A percentile compares a stretch with the other conserved stretches of the same genome.
These are phyloP conservation scores for Bjerkandera adusta DNA, from an alignment of 1,284 basidiomycete species.

Conservation along the genomic window DNA sequence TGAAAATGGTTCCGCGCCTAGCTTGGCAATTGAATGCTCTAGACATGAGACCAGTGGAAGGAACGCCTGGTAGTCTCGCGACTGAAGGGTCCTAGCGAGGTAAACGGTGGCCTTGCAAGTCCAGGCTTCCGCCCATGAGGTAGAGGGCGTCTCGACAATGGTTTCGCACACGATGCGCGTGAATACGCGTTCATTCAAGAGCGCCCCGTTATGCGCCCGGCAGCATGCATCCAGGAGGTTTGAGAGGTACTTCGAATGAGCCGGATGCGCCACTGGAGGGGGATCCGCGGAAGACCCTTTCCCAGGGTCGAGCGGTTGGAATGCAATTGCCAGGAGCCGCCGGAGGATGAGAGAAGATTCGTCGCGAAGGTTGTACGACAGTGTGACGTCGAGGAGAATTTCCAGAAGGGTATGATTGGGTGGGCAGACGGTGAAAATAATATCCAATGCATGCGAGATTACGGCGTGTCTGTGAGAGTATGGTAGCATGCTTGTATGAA, in stretches of 20 bases:
- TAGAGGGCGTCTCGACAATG: conserved; percentile 13
- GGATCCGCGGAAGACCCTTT: not conserved
- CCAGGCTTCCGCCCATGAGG: conserved; percentile 31
- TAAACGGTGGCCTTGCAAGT: conserved; percentile 36
- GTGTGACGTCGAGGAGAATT: conserved; percentile 45
- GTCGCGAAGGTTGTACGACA: conserved; percentile 36
- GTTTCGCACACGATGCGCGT: conserved; percentile 20
- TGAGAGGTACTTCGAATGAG: conserved; percentile 41
- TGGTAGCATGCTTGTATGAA: not conserved
- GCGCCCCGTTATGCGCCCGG: conserved; percentile 2
- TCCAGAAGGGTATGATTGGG: conserved; percentile 45
- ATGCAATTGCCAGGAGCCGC: conserved; percentile 33
- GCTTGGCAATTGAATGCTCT: no score
- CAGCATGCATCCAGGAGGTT: conserved; percentile 35
- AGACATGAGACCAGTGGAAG: conserved; percentile 17
- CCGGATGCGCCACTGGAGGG: conserved; percentile 28
- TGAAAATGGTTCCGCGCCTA: not conserved
- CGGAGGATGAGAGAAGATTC: conserved; percentile 45
- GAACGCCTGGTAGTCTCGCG: conserved; percentile 26
- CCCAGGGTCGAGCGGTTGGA: conserved; percentile 22
- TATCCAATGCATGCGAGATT: conserved; percentile 47
- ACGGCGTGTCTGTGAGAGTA: conserved; percentile 39
- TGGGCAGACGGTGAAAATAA: conserved; percentile 43
- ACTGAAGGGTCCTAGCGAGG: conserved; percentile 31
- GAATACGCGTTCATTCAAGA: conserved; percentile 24